These are phyloP conservation scores for Globisporangium cystogenes DNA, from an alignment of 352 stramenopile genomes.

Conservation along the genomic window DNA sequence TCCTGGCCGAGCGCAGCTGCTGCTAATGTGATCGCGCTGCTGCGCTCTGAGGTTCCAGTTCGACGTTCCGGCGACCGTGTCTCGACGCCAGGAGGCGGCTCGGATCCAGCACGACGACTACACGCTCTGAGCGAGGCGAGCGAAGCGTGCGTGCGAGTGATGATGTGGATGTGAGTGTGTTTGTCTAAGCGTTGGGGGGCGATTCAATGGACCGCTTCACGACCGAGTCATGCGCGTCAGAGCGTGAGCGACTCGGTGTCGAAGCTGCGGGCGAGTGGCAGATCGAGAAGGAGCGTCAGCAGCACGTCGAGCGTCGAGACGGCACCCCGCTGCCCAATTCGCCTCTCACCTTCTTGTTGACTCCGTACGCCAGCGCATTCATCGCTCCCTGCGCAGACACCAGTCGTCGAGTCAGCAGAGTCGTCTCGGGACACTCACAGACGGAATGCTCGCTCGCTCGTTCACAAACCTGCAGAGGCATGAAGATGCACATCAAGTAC, in stretches of 20 bases:
- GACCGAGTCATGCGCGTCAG: background rate
- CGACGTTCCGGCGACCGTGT: constrained; percentile 36
- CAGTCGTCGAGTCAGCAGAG: too few relatives aligned
- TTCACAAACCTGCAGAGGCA: constrained; percentile 46
- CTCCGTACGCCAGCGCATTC: constrained; percentile 53
- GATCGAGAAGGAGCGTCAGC: background rate
- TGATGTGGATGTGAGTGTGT: background rate
- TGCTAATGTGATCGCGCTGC: too few relatives aligned
- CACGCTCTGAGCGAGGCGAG: constrained; percentile 8
- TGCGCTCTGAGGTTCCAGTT: constrained; percentile 43
- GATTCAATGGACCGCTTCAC: background rate
- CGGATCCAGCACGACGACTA: constrained; percentile 19
- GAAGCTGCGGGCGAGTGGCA: constrained; percentile 4
- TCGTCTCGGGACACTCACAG: too few relatives aligned
- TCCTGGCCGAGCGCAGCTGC: too few relatives aligned
- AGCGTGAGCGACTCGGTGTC: constrained; percentile 7
- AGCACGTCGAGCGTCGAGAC: background rate
- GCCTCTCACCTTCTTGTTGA: constrained; percentile 46
- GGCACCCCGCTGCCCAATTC: background rate
- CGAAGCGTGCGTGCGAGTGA: background rate
- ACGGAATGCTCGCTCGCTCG: too few relatives aligned
- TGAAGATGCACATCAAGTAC: constrained; percentile 65
- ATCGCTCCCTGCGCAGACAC: constrained; percentile 33
- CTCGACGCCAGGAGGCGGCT: constrained; percentile 28
- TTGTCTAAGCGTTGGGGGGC: background rate